These are phyloP conservation scores for Areca catechu DNA, from an alignment of 176 grass and related monocot species.

Conservation along the genomic window DNA sequence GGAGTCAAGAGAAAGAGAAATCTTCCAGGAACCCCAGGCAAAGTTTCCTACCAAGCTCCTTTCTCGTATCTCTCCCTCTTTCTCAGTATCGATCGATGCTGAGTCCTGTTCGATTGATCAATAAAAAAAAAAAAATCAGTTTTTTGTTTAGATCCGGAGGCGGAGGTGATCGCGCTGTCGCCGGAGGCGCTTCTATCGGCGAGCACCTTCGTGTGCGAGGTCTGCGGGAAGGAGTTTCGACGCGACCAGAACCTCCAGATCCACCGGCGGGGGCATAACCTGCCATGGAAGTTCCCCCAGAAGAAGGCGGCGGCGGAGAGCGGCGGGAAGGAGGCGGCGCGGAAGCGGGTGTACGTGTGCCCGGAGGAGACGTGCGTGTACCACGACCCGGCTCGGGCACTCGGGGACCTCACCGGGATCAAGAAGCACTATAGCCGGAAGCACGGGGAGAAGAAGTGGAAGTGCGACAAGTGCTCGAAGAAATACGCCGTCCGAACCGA, in stretches of 20 bases:
- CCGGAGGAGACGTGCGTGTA: constrained; percentile 5
- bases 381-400: constrained; percentile 3
- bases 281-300: constrained; percentile 1
- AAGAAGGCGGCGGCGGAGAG: background rate
- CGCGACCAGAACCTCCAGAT: constrained; percentile 12
- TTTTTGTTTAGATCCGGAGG: background rate
- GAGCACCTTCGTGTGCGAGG: constrained; percentile 8
- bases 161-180: constrained; percentile 10
- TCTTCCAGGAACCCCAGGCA: constrained; percentile 5
- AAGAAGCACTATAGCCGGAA: constrained; percentile 12
- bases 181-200: background rate
- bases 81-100: no score
- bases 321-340: background rate
- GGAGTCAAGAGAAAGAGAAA: background rate
- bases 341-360: constrained; percentile 10
- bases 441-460: constrained; percentile 13
- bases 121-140: background rate
- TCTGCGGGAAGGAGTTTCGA: constrained; percentile 5
- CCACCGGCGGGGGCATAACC: constrained; percentile 6
- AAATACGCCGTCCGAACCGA: constrained; percentile 5
- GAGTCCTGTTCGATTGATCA: background rate
- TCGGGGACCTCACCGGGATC: constrained; percentile 9
- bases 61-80: no score
- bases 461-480: constrained; percentile 9
- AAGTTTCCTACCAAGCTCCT: no score